A percentile compares a stretch with the other conserved stretches of the same genome.
phyloP scores from a whole-genome alignment of 495 filamentous ascomycete genomes.

The Penicillium mononematosum region DNA sequence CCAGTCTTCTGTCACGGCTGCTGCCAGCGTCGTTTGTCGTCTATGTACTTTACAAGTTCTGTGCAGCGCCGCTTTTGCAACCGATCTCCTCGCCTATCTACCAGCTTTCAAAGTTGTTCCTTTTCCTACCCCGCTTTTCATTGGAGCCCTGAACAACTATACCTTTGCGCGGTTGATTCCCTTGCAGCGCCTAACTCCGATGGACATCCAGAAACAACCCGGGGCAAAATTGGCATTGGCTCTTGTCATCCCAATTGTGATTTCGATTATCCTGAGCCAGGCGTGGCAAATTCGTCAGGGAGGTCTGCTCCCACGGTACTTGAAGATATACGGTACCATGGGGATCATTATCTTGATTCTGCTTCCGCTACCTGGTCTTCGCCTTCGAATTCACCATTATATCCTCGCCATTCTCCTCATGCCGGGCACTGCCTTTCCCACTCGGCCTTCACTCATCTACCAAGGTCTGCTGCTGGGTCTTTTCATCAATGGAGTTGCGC shows the following conservation, averaged over 20 bases:
- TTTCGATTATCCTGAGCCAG: slow-evolving; percentile 62
- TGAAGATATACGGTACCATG: slow-evolving; percentile 70
- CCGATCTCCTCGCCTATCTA: slow-evolving; percentile 57
- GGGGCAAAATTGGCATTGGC: slow-evolving; percentile 71
- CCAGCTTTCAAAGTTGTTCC: slow-evolving; percentile 67
- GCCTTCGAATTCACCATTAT: slow-evolving; percentile 91
- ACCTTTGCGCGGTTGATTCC: slow-evolving; percentile 79
- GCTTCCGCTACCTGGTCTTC: slow-evolving; percentile 74
- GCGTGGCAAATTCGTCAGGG: slow-evolving; percentile 73
- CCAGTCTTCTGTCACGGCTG: slow-evolving; percentile 68
- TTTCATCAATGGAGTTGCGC: slow-evolving; percentile 86
- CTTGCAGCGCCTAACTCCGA: slow-evolving; percentile 71
- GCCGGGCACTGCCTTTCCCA: slow-evolving; percentile 81
- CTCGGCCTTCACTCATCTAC: slow-evolving; percentile 72
- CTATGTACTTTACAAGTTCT: slow-evolving; percentile 72
- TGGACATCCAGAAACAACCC: slow-evolving; percentile 74
- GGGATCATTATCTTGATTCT: slow-evolving; percentile 58
- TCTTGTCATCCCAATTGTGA: slow-evolving; percentile 62
- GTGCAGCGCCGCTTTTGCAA: slow-evolving; percentile 51
- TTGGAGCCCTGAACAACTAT: slow-evolving; percentile 79
- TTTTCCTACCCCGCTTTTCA: slow-evolving; percentile 76
- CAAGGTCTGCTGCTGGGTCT: slow-evolving; percentile 87
- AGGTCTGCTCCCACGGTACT: slow-evolving; percentile 64
- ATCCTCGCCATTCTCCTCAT: slow-evolving; percentile 82
- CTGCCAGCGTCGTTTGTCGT: slow-evolving; percentile 74